These are phyloP conservation scores for Postia placenta DNA, from an alignment of 768 basidiomycete species.

Conservation along the genomic window DNA sequence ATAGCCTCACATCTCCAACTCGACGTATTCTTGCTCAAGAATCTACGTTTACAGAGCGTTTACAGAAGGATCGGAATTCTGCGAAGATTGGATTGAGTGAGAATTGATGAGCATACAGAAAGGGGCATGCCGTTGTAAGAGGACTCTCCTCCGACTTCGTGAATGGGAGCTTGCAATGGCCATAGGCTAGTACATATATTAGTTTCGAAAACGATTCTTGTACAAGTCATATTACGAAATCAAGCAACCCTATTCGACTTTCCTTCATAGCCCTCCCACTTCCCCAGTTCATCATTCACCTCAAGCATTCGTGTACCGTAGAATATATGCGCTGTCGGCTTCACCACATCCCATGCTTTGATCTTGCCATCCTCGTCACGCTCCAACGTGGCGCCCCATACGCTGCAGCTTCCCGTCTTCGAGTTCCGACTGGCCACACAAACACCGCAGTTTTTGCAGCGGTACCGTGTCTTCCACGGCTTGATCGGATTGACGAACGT, in stretches of 20 bases:
- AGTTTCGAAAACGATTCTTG: too few relatives aligned
- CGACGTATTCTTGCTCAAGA: too few relatives aligned
- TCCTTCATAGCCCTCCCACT: conserved; percentile 34
- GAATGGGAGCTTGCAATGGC: too few relatives aligned
- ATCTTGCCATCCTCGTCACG: conserved; percentile 46
- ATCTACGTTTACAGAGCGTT: too few relatives aligned
- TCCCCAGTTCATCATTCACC: neutral
- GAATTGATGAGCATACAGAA: too few relatives aligned
- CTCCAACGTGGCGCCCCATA: conserved; percentile 54
- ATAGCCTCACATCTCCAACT: too few relatives aligned
- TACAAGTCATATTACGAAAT: too few relatives aligned
- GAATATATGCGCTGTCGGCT: conserved; percentile 63
- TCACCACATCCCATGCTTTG: conserved; percentile 45
- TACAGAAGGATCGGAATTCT: too few relatives aligned
- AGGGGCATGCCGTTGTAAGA: too few relatives aligned
- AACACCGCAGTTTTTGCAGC: conserved; percentile 58
- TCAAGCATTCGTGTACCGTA: conserved; percentile 26
- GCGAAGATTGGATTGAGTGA: too few relatives aligned
- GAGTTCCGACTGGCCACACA: conserved; percentile 49
- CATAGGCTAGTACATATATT: too few relatives aligned
- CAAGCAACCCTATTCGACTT: conserved; percentile 32
- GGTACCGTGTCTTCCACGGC: conserved; percentile 54
- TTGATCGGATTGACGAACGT: conserved; percentile 41
- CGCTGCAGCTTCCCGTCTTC: conserved; percentile 41
- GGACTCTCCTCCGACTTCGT: too few relatives aligned